Evolutionary conservation across 805 yeast species (phyloP), one percentile per base, ranked within the genome.

Genomic region (Candida germanica): DNA sequence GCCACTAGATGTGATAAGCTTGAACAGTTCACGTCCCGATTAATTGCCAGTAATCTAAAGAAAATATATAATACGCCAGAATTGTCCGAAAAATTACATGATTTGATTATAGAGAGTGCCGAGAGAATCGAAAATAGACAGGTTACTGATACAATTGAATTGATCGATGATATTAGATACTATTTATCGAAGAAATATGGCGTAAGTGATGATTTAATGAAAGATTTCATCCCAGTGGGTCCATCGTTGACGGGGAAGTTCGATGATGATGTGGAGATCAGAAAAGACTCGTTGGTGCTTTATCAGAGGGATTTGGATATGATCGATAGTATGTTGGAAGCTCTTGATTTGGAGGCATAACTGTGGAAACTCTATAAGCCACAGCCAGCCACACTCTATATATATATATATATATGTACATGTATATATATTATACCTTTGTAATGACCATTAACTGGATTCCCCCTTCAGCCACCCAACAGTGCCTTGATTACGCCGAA

Each of bases 131-230:
- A 69, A 14, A 58, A 54, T 11, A 69, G 93, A 51, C 79, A 85
- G 46, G 86, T 79, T 41, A 80, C 84, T 0, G 95, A 85, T 59
- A 81, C 91, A 1, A 81, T 85, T 50, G 95, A 85, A 49, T 61
- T 85, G 46, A 66, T 85, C 18, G 95, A 84, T 56, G 94, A 84
- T 59, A 79, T 85, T 8, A 64, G 88, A 44, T 85, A 71, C 54
- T 81, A 79, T 44, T 55, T 85, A 30, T 49, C 62, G 9, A 65
- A 69, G 48, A 62, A 61, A 46, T 57, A 64, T 36, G 53, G 53
- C 1, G 56, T 61, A 5, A 42, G 43, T 36, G 59, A 53, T 25
- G 58, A 50, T 9, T 44, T 49, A n/a, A 29, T 40, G 15, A 41
- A 46, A 18, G 59, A 56, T 26, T 53, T 57, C 33, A 56, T 50